Evolutionary conservation across 1,284 basidiomycete species (phyloP).

Genomic region (Cryptococcus sp.): DNA sequence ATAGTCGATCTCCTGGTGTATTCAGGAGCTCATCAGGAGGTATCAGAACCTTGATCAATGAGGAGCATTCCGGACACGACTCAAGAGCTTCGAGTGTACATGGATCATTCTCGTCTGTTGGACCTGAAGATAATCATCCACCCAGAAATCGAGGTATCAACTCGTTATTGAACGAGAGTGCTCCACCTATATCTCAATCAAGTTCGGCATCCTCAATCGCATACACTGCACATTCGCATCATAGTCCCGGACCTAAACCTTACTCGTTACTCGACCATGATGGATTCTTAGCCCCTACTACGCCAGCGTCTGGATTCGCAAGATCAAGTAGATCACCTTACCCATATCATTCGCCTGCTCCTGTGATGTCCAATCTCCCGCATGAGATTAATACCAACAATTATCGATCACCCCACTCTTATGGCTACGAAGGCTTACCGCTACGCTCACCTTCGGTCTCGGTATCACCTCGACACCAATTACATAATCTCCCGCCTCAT

Average conservation of each 20-base stretch:
- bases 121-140: conserved; percentile 10
- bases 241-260: conserved; percentile 18
- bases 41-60: conserved; percentile 27
- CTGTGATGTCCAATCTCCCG: neutral
- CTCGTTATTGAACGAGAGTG: conserved; percentile 27
- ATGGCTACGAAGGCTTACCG: conserved; percentile 16
- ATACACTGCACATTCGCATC: conserved; percentile 18
- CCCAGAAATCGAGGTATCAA: conserved; percentile 9
- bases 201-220: conserved; percentile 21
- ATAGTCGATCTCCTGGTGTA: neutral
- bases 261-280: conserved; percentile 15
- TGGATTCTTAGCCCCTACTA: conserved; percentile 24
- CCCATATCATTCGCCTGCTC: conserved; percentile 15
- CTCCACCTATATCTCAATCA: conserved; percentile 17
- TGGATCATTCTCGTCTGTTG: conserved; percentile 11
- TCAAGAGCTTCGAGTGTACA: conserved; percentile 12
- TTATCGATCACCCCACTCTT: conserved; percentile 2
- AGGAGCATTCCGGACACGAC: conserved; percentile 10
- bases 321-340: conserved; percentile 14
- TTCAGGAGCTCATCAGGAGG: conserved; percentile 16
- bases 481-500: conserved; percentile 16
- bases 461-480: conserved; percentile 32
- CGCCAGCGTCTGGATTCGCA: conserved; percentile 16
- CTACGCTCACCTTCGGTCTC: conserved; percentile 37
- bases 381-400: conserved; percentile 14